Evolutionary conservation across 371 early-diverging fungal species (phyloP).

Genomic region (Saksenaea oblongispora): DNA sequence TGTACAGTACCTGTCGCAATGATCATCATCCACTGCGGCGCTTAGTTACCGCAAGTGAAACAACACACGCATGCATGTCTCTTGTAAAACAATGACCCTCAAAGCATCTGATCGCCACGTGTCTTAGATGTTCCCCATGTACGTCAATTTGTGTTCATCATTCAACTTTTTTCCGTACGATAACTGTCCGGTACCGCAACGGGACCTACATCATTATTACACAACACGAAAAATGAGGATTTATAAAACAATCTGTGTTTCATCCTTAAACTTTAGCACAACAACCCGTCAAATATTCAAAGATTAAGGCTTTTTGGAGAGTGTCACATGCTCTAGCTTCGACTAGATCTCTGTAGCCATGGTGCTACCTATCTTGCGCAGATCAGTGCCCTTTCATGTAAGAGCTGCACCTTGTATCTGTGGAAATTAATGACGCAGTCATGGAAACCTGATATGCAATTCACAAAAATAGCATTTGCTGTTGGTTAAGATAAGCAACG

Average conservation of each 20-base stretch:
- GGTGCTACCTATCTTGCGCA: neutral
- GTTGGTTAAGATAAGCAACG: too few relatives aligned
- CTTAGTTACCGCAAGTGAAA: neutral
- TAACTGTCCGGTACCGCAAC: neutral
- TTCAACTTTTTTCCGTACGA: neutral
- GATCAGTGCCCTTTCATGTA: neutral
- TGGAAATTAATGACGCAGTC: neutral
- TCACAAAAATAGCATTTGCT: too few relatives aligned
- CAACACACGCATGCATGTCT: neutral
- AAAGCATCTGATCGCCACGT: conserved; percentile 5
- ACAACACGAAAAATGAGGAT: neutral
- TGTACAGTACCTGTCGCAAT: neutral
- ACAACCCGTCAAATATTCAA: neutral
- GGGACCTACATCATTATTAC: conserved; percentile 4
- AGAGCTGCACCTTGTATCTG: neutral
- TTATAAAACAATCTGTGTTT: neutral
- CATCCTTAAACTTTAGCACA: neutral
- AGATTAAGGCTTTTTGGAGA: neutral
- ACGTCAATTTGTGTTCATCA: neutral
- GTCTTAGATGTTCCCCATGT: neutral
- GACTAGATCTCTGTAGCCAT: neutral
- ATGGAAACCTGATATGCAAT: neutral
- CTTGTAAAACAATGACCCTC: neutral
- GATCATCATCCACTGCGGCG: neutral
- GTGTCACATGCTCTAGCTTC: neutral